Evolutionary conservation across 257 asterid species (phyloP).

Genomic region (Hygrophila difformis): DNA sequence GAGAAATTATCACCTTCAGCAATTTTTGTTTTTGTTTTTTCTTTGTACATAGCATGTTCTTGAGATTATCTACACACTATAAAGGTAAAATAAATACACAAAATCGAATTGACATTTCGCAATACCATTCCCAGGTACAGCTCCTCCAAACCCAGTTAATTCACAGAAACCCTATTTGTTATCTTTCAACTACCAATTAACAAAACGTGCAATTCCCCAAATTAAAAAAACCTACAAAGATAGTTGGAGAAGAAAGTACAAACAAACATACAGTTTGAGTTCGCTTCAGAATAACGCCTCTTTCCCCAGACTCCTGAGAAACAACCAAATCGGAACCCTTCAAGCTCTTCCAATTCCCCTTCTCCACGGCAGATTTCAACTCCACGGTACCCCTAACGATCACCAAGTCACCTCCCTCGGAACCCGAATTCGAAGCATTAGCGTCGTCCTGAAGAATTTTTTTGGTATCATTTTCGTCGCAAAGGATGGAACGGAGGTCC

Average conservation of each 20-base stretch:
- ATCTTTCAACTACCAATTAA: too few relatives aligned
- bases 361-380: conserved; percentile 35
- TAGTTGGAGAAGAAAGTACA: neutral
- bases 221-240: too few relatives aligned
- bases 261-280: conserved; percentile 45
- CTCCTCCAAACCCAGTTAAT: too few relatives aligned
- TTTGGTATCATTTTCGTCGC: conserved; percentile 17
- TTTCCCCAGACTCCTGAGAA: conserved; percentile 50
- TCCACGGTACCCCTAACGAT: conserved; percentile 71
- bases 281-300: conserved; percentile 53
- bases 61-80: conserved; percentile 80
- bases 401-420: conserved; percentile 37
- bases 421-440: conserved; percentile 14
- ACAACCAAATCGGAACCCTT: conserved; percentile 28
- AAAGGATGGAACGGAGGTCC: conserved; percentile 60
- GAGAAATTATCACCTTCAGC: conserved; percentile 1
- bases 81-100: conserved; percentile 4
- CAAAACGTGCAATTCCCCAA: too few relatives aligned
- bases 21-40: too few relatives aligned
- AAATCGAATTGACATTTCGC: neutral
- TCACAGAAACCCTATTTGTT: too few relatives aligned
- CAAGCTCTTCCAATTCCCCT: conserved; percentile 40
- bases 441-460: conserved; percentile 7
- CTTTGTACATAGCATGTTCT: too few relatives aligned
- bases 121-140: too few relatives aligned